Percentiles rank a stretch among this genome's conserved stretches.
Conservation (phyloP, 352 stramenopile species). For the Phytophthora quininea region DNA sequence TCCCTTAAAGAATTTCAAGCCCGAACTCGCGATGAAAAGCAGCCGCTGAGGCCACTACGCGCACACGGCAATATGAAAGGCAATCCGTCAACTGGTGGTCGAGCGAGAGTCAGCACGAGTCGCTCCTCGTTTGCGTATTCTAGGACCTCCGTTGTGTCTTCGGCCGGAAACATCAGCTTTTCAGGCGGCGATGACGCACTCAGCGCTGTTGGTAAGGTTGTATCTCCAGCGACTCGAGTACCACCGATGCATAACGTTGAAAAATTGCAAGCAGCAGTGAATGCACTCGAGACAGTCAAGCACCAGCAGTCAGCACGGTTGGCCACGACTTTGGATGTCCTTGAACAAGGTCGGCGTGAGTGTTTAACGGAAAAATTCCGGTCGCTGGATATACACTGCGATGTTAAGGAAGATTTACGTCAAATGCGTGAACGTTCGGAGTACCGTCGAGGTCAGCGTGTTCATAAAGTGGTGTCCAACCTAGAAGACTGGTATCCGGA, state of each 20-base stretch:
- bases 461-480: constrained; percentile 33
- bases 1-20: constrained; percentile 55
- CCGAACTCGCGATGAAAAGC: constrained; percentile 51
- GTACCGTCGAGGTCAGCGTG: constrained; percentile 41
- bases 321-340: constrained; percentile 40
- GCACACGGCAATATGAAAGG: constrained; percentile 14
- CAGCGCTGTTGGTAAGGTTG: background rate
- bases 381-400: constrained; percentile 40
- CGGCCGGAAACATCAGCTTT: no score
- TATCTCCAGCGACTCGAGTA: constrained; percentile 1
- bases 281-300: constrained; percentile 55
- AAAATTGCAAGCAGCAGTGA: constrained; percentile 55
- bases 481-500: constrained; percentile 58
- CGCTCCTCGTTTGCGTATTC: constrained; percentile 13
- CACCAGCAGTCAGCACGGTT: constrained; percentile 40
- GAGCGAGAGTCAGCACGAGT: constrained; percentile 2
- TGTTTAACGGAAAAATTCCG: constrained; percentile 63
- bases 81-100: constrained; percentile 3
- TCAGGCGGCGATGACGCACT: background rate
- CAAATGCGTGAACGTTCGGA: constrained; percentile 64
- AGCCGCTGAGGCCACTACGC: constrained; percentile 36
- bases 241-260: constrained; percentile 52
- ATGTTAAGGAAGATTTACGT: constrained; percentile 47
- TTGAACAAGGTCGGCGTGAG: constrained; percentile 59
- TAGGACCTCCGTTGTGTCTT: constrained; percentile 11